Evolutionary conservation across 495 filamentous ascomycete genomes (phyloP).

Genomic region (Jackrogersella minutella): DNA sequence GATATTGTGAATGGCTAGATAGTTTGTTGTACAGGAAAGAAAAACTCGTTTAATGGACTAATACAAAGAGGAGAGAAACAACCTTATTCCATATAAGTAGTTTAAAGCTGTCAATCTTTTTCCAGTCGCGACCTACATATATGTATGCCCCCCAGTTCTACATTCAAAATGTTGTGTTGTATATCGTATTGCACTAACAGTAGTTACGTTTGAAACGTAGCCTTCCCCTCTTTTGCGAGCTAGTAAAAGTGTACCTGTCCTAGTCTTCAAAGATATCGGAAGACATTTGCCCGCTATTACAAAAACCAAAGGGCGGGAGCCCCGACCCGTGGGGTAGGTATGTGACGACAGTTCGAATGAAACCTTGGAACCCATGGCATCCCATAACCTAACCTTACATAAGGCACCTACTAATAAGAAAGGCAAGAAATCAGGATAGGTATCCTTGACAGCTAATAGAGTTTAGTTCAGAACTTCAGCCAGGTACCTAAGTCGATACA

Average conservation of each 20-base stretch:
- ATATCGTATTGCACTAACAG: not conserved
- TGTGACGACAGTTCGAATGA: not conserved
- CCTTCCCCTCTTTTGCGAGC: not conserved
- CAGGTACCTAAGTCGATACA: not conserved
- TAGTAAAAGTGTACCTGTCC: not conserved
- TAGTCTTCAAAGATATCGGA: not conserved
- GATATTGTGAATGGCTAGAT: slow-evolving; percentile 26
- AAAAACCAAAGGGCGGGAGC: not conserved
- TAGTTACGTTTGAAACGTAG: not conserved
- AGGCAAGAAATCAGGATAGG: not conserved
- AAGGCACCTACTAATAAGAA: not conserved
- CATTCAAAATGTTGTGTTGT: not conserved
- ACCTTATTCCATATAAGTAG: too few relatives aligned
- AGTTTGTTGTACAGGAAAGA: slow-evolving; percentile 22
- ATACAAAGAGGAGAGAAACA: slow-evolving; percentile 6
- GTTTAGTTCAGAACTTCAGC: too few relatives aligned
- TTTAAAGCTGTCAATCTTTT: too few relatives aligned
- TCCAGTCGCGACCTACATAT: too few relatives aligned
- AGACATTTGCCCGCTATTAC: not conserved
- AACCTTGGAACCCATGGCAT: too few relatives aligned
- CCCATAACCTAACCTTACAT: not conserved
- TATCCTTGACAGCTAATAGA: slow-evolving; percentile 2
- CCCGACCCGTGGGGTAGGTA: not conserved
- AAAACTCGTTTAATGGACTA: slow-evolving; percentile 28
- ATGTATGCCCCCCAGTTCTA: too few relatives aligned